Base-by-base conservation (phyloP, 345 rosid species). In the Populus ilicifolia region DNA sequence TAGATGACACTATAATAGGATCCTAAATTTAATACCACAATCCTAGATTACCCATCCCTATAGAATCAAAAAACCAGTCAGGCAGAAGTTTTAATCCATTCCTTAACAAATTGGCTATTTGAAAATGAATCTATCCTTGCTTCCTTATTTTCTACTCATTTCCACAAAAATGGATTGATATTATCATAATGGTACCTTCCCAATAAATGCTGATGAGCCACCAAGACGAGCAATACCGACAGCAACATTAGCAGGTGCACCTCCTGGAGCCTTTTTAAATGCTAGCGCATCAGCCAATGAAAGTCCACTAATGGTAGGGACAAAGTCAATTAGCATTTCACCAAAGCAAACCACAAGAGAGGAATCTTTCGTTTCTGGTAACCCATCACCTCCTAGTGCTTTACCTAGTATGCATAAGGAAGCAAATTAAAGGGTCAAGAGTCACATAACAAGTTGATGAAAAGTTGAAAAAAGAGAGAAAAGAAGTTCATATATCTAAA, bases 161-260 rank as follows among this genome's bases (percentile, higher is more conserved):
- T 13, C 7, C 4, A 43, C 9, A 29, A 43, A 39, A 59, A 39
- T 6, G n/a, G 23, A 33, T 44, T 21, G 27, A 54, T 25, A 67
- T 44, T 46, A 18, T 27, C 16, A 67, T 62, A 41, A 62, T 0
- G 33, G 67, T 77, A 96, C 99, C 96, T 93, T 96, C 54, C 96
- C 99, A 46, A 96, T 87, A 81, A 93, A 93, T 71, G 97, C 98
- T 2, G 98, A 89, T 38, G 93, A 90, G 67, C 99, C 99, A 61
- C 98, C 98, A 13, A 92, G 97, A 78, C 97, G 94, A 79, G 98
- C 86, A 20, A 96, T 92, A 48, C 97, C 99, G 65, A 92, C 98
- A 29, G 96, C 98, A 48, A 92, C 98, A 85, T 96, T 96, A 38
- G 98, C 98, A 72, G 99, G 99, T 29, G 99, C 99, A 77, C 99